A percentile compares a stretch with the other conserved stretches of the same genome.
Evolutionary conservation across 176 grass and related monocot genomes (phyloP).

Genomic region (Carex kokanica): DNA sequence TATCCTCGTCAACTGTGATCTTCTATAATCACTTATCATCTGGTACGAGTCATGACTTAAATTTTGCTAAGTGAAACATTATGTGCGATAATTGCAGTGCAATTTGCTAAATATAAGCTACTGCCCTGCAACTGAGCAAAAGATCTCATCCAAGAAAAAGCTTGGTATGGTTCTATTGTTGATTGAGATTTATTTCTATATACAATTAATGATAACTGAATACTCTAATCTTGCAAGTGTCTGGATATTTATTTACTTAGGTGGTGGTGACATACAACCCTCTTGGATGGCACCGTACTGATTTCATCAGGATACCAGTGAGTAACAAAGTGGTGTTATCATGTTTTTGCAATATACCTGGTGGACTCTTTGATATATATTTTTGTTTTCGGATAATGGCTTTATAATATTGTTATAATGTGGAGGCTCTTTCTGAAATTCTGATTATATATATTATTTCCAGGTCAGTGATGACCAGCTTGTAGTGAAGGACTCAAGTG

Average conservation of each 20-base stretch:
- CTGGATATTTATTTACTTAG: constrained; percentile 21
- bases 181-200: constrained; percentile 13
- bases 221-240: neutral
- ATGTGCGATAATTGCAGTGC: constrained; percentile 41
- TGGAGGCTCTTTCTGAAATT: neutral
- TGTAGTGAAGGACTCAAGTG: constrained; percentile 58
- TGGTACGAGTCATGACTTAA: neutral
- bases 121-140: constrained; percentile 74
- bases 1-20: neutral
- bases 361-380: neutral
- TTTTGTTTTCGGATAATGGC: neutral
- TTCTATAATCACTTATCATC: neutral
- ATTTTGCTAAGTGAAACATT: neutral
- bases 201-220: neutral
- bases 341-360: constrained; percentile 1
- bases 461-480: constrained; percentile 70
- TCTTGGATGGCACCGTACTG: constrained; percentile 72
- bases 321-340: constrained; percentile 20
- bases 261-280: constrained; percentile 71
- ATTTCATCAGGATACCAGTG: constrained; percentile 75
- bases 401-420: neutral
- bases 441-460: constrained; percentile 17
- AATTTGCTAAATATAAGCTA: constrained; percentile 94
- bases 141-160: constrained; percentile 44
- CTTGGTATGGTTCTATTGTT: constrained; percentile 46